These are phyloP conservation scores for Magnaporthiopsis rhizophila DNA, from an alignment of 2,329 filamentous ascomycete genomes.

Conservation along the genomic window DNA sequence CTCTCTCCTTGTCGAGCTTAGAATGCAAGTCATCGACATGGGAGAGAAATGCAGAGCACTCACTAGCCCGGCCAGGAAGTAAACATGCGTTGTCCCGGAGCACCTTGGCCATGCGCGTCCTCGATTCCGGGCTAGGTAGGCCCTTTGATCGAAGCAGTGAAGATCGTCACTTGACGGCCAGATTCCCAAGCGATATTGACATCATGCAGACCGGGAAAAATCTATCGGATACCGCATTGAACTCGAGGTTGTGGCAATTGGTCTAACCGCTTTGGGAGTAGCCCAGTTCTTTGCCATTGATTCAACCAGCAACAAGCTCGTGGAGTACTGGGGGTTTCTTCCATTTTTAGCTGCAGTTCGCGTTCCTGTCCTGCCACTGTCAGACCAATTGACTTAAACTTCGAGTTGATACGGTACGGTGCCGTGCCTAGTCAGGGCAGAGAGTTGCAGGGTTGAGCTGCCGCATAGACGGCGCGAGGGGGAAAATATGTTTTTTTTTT, in stretches of 20 bases:
- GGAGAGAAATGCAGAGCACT: not conserved
- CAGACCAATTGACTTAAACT: too few relatives aligned
- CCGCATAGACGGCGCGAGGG: not conserved
- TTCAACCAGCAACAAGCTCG: too few relatives aligned
- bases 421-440: too few relatives aligned
- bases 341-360: too few relatives aligned
- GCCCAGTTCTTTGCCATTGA: too few relatives aligned
- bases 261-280: too few relatives aligned
- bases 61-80: not conserved
- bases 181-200: not conserved
- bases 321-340: too few relatives aligned
- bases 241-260: too few relatives aligned
- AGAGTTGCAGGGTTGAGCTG: too few relatives aligned
- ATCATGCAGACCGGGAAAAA: not conserved
- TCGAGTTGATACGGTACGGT: too few relatives aligned
- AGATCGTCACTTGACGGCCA: not conserved
- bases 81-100: not conserved
- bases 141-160: not conserved
- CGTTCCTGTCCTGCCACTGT: too few relatives aligned
- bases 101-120: not conserved
- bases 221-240: not conserved
- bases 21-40: not conserved
- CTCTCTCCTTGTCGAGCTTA: not conserved
- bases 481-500: not conserved
- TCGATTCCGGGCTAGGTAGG: not conserved